phyloP scores from a whole-genome alignment of 768 basidiomycete species.

The Omphalotus guepiniiformis region DNA sequence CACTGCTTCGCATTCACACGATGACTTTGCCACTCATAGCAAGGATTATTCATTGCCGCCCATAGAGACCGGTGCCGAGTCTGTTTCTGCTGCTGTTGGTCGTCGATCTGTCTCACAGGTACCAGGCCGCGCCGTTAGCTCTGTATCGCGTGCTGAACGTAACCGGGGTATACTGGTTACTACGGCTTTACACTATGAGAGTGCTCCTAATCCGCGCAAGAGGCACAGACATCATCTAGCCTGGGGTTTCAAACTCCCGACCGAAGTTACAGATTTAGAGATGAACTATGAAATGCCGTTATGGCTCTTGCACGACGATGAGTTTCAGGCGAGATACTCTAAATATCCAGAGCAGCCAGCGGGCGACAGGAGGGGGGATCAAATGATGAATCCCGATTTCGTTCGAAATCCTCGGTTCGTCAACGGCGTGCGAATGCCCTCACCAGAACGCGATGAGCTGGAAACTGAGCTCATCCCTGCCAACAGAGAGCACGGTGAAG shows the following conservation, averaged over 20 bases:
- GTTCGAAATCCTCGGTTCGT: not conserved
- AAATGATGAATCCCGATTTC: constrained; percentile 4
- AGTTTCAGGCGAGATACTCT: not conserved
- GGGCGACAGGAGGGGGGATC: constrained; percentile 1
- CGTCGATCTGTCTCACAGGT: not conserved
- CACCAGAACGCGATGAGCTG: constrained; percentile 2
- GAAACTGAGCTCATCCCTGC: not conserved
- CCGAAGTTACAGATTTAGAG: constrained; percentile 36
- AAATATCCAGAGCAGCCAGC: not conserved
- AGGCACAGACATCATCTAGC: constrained; percentile 51
- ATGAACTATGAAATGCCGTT: constrained; percentile 55
- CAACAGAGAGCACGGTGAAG: constrained; percentile 4
- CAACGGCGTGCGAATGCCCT: not conserved
- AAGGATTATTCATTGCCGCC: not conserved
- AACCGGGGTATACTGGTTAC: too few species aligned
- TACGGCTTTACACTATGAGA: too few species aligned
- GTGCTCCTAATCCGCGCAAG: constrained; percentile 41
- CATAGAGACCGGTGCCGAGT: not conserved
- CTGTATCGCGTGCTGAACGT: too few species aligned
- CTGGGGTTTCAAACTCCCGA: constrained; percentile 58
- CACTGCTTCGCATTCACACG: not conserved
- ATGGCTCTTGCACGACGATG: constrained; percentile 34
- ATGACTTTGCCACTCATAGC: not conserved
- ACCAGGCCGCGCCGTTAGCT: not conserved
- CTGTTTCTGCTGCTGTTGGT: constrained; percentile 2